Evolutionary conservation across 2,329 filamentous ascomycete genomes (phyloP).

Genomic region (Cercospora berteroae): DNA sequence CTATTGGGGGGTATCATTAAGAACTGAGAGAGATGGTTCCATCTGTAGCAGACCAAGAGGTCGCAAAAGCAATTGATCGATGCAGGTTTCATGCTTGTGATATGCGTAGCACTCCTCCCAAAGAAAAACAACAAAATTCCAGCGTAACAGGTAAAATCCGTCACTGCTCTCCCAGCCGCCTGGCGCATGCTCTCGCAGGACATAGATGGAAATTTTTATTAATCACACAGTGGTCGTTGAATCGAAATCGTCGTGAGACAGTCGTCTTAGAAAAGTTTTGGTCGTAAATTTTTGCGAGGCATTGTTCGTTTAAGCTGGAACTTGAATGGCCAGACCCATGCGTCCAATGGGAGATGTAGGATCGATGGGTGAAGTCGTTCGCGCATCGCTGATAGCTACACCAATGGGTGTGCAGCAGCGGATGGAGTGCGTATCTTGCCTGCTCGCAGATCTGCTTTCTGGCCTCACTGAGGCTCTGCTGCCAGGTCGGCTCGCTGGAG

Average conservation of each 20-base stretch:
- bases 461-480: constrained; percentile 8
- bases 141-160: not conserved
- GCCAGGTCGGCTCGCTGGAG: constrained; percentile 13
- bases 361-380: not conserved
- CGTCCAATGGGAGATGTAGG: not conserved
- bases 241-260: not conserved
- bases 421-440: constrained; percentile 9
- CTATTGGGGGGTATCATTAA: not conserved
- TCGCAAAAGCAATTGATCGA: not conserved
- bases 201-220: too few relatives aligned
- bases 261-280: not conserved
- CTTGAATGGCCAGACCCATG: constrained; percentile 4
- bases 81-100: not conserved
- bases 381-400: constrained; percentile 18
- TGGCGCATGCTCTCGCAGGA: not conserved
- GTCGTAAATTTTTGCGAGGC: not conserved
- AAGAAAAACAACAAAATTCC: not conserved
- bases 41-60: not conserved
- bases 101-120: not conserved
- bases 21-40: not conserved
- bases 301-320: not conserved
- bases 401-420: constrained; percentile 21
- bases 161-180: not conserved
- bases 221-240: not conserved
- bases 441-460: constrained; percentile 13